Percentiles rank a stretch among this genome's conserved stretches.
Evolutionary conservation across 768 basidiomycete species (phyloP).

Genomic region (Boletus reticuloceps): DNA sequence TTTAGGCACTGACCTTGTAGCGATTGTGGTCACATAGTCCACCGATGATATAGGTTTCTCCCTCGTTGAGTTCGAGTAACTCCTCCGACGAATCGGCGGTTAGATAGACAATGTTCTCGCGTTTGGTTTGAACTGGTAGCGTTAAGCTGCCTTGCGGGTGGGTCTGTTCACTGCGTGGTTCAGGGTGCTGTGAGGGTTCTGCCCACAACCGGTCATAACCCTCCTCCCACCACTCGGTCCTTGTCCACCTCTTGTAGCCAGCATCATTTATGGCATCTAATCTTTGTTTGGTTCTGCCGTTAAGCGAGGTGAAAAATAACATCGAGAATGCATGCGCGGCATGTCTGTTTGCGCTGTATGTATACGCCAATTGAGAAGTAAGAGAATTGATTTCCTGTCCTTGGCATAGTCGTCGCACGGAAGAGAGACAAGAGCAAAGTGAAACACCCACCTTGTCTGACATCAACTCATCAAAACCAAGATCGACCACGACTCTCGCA

Average conservation of each 20-base stretch:
- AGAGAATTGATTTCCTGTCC: conserved; percentile 87
- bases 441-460: conserved; percentile 72
- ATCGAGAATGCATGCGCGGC: conserved; percentile 66
- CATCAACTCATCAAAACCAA: conserved; percentile 94
- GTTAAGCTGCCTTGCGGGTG: neutral
- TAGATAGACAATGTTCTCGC: conserved; percentile 76
- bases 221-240: conserved; percentile 81
- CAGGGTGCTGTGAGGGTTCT: conserved; percentile 6
- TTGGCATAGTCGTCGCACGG: conserved; percentile 10
- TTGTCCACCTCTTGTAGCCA: conserved; percentile 75
- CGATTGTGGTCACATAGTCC: conserved; percentile 96
- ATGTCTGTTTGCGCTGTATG: conserved; percentile 83
- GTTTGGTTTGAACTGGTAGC: conserved; percentile 23
- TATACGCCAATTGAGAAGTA: conserved; percentile 86
- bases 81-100: conserved; percentile 93
- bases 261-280: conserved; percentile 65
- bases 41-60: conserved; percentile 92
- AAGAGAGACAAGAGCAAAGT: conserved; percentile 9
- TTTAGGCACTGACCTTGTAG: conserved; percentile 63
- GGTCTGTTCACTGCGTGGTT: neutral
- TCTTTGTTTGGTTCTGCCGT: conserved; percentile 63
- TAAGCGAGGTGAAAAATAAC: conserved; percentile 78
- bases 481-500: conserved; percentile 76
- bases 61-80: conserved; percentile 74
- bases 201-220: conserved; percentile 71